A percentile compares a stretch with the other conserved stretches of the same genome.
phyloP scores from a whole-genome alignment of 176 grass and related monocot genomes.

The Zizania latifolia region DNA sequence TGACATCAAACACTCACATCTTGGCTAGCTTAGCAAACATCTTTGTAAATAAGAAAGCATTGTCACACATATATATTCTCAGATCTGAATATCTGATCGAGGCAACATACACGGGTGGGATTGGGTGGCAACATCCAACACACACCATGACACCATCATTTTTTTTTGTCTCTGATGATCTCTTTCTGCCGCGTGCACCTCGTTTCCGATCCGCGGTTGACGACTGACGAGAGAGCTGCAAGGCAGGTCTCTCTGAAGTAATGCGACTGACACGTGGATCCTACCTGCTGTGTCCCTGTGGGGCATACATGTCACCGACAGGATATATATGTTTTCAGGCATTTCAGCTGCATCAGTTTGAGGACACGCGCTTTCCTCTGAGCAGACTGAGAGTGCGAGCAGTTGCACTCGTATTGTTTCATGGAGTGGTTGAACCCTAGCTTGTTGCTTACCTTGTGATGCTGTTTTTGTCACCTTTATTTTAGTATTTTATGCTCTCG shows the following conservation, averaged over 20 bases:
- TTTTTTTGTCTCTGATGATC: neutral
- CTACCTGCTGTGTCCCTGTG: too few species aligned
- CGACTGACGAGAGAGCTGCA: neutral
- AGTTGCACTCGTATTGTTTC: neutral
- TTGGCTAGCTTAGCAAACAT: too few species aligned
- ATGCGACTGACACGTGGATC: too few species aligned
- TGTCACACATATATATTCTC: neutral
- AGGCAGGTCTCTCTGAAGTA: too few species aligned
- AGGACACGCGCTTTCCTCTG: neutral
- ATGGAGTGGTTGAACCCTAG: neutral
- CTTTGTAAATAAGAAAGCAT: too few species aligned
- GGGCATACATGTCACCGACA: too few species aligned
- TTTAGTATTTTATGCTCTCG: neutral
- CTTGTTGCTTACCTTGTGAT: neutral
- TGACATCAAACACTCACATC: too few species aligned
- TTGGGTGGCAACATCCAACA: neutral
- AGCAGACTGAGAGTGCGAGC: neutral
- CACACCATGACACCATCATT: neutral
- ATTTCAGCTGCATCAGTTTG: too few species aligned
- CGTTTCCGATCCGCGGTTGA: constrained; percentile 6
- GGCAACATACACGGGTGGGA: neutral
- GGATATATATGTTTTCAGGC: too few species aligned
- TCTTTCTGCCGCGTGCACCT: neutral
- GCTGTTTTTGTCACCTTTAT: neutral
- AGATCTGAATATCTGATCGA: neutral